A percentile compares a stretch with the other conserved stretches of the same genome.
These are phyloP conservation scores for Solanum boliviense DNA, from an alignment of 257 asterid genomes.

Conservation along the genomic window DNA sequence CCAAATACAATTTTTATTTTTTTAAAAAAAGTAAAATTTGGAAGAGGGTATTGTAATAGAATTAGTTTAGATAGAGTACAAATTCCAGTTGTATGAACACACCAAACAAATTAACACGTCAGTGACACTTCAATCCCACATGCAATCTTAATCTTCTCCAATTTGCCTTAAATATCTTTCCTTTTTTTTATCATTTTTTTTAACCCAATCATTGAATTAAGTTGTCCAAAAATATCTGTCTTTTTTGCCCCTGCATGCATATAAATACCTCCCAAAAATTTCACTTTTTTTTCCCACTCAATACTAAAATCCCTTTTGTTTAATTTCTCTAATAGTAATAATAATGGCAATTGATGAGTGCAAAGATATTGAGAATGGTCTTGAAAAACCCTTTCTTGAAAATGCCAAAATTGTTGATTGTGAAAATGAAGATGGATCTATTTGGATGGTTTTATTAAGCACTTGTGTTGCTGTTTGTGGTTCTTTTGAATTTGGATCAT, in stretches of 20 bases:
- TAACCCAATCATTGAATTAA: not conserved
- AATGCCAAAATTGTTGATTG: constrained; percentile 8
- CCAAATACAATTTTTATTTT: too few relatives aligned
- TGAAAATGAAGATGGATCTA: constrained; percentile 31
- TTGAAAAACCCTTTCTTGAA: constrained; percentile 41
- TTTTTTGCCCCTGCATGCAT: constrained; percentile 5
- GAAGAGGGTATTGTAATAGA: not conserved
- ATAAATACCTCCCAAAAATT: not conserved
- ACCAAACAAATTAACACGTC: constrained; percentile 30
- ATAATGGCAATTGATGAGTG: constrained; percentile 30
- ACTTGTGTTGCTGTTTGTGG: constrained; percentile 88
- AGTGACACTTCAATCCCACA: constrained; percentile 32
- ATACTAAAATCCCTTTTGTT: not conserved
- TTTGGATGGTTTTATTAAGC: constrained; percentile 51
- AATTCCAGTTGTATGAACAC: not conserved
- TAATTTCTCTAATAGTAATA: not conserved
- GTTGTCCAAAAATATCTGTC: not conserved
- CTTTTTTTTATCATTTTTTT: not conserved
- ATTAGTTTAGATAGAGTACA: not conserved
- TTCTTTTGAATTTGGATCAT: constrained; percentile 79
- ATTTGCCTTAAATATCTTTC: not conserved
- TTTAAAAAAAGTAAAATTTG: not conserved
- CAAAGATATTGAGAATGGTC: constrained; percentile 36
- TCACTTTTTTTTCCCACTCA: not conserved
- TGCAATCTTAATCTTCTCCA: not conserved